Base-by-base conservation (phyloP, 2,329 filamentous ascomycete species). In the Curvularia spicifera region DNA sequence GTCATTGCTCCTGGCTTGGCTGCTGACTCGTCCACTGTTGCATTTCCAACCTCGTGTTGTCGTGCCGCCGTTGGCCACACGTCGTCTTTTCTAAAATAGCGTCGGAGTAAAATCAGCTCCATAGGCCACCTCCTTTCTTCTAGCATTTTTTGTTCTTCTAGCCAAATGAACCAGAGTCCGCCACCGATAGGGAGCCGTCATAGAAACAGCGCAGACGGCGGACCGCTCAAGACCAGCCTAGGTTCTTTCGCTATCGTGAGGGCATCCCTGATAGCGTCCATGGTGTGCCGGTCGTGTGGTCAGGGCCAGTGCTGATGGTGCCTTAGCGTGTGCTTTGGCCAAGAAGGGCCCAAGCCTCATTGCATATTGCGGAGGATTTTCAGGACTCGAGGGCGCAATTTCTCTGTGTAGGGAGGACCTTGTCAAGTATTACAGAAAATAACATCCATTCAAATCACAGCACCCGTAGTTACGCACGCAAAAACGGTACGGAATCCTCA, bases 281-380 rank as follows among this genome's bases (percentile, higher is more conserved):
- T 45, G 29, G 40, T 28, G 39, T 54, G 48, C 47, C 51, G 49
- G 35, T 51, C 58, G 58, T 31, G 43, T 51, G 43, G 58, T 18
- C 29, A 31, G 42, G 51, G 46, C 29, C 40, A 37, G 43, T 45
- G 13, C 37, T 22, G 31, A 29, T 37, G 54, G 48, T 28, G 50
- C 29, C 15, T 35, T 57, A 51, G 55, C 51, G 46, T 10, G 20
- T 22, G 39, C 10, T 49, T 28, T 48, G 46, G 55, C 35, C 51
- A 22, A 42, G 29, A 35, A 40, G 43, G 20, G 49, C 45, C 58
- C 51, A 26, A 55, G 48, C 43, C 46, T 26, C 50, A n/a, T 52
- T 28, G 10, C 43, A 52, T 33, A 51, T 44, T 48, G 58, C 43
- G 51, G 55, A 61, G 46, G 47, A 55, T 61, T 61, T 53, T 42